These are phyloP conservation scores for Asterella californica DNA, from an alignment of 225 moss, liverwort and hornwort species.

Conservation along the genomic window DNA sequence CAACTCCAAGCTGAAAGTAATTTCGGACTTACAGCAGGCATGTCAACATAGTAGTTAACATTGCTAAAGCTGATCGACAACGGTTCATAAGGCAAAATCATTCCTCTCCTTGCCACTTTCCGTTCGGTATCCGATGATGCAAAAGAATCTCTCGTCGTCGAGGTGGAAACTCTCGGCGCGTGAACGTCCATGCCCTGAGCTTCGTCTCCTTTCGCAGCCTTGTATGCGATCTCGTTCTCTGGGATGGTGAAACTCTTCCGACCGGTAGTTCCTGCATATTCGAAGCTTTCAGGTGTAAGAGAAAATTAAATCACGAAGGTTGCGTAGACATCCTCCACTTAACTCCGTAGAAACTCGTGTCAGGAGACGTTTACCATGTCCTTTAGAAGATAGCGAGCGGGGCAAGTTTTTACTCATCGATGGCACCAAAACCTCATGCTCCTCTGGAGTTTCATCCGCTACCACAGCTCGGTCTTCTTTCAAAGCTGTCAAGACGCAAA, in stretches of 20 bases:
- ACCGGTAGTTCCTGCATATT: not conserved
- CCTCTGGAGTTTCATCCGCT: conserved; percentile 50
- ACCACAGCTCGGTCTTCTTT: conserved; percentile 63
- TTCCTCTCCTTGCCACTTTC: conserved; percentile 47
- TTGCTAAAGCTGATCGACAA: conserved; percentile 70
- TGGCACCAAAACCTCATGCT: conserved; percentile 37
- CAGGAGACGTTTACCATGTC: not conserved
- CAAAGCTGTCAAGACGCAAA: conserved; percentile 36
- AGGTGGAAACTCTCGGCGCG: not conserved
- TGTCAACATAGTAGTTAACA: conserved; percentile 67
- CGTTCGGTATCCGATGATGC: conserved; percentile 4
- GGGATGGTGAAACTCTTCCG: conserved; percentile 9
- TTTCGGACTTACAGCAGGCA: conserved; percentile 32
- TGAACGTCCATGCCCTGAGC: not conserved
- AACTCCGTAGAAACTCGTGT: not conserved
- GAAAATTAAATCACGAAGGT: not conserved
- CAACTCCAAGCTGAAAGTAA: not conserved
- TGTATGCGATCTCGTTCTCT: not conserved
- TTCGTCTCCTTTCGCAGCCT: not conserved
- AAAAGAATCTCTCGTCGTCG: conserved; percentile 7
- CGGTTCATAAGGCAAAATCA: conserved; percentile 86
- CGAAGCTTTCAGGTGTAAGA: not conserved
- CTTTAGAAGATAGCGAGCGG: conserved; percentile 5
- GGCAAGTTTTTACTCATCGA: not conserved
- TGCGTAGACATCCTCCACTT: not conserved